These are phyloP conservation scores for Decorospora gaudefroyi DNA, from an alignment of 2,329 filamentous ascomycete species.

Conservation along the genomic window DNA sequence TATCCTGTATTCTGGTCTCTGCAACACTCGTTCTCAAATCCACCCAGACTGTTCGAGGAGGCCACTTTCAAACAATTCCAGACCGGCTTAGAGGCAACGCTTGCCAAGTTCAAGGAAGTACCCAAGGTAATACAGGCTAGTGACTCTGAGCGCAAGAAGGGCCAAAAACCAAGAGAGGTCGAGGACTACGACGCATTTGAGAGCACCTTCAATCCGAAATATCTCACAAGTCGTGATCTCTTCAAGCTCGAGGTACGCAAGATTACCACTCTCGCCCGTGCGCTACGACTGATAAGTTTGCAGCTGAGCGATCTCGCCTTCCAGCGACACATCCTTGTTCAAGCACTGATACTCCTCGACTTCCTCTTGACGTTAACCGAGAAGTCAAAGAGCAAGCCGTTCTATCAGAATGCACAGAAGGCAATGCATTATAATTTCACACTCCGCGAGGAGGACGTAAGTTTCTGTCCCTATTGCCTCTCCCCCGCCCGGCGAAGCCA, in stretches of 20 bases:
- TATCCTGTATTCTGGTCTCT: slow-evolving; percentile 95
- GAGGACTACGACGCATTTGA: slow-evolving; percentile 66
- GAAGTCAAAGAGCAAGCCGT: slow-evolving; percentile 77
- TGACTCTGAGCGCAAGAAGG: slow-evolving; percentile 65
- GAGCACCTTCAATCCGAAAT: slow-evolving; percentile 92
- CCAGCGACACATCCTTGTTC: slow-evolving; percentile 89
- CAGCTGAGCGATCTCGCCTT: slow-evolving; percentile 93
- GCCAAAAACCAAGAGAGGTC: slow-evolving; percentile 64
- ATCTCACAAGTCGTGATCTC: slow-evolving; percentile 93
- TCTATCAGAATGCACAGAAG: slow-evolving; percentile 74
- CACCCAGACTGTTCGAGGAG: slow-evolving; percentile 76
- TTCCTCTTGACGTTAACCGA: slow-evolving; percentile 90
- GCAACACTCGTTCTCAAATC: slow-evolving; percentile 89
- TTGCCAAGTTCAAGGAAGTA: slow-evolving; percentile 75
- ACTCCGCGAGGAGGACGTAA: slow-evolving; percentile 80
- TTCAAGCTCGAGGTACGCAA: slow-evolving; percentile 84
- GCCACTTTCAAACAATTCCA: slow-evolving; percentile 70
- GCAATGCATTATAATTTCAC: slow-evolving; percentile 82
- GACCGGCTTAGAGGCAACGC: slow-evolving; percentile 63
- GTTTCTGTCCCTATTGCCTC: slow-evolving; percentile 42
- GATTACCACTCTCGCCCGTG: slow-evolving; percentile 19
- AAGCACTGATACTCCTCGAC: slow-evolving; percentile 91
- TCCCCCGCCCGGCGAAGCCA: slow-evolving; percentile 22
- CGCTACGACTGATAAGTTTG: slow-evolving; percentile 35
- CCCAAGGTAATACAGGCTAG: slow-evolving; percentile 69